Evolutionary conservation across 1,284 basidiomycete species (phyloP), one percentile per base, ranked within the genome.

Genomic region (Apiotrichum mycotoxinovorans): DNA sequence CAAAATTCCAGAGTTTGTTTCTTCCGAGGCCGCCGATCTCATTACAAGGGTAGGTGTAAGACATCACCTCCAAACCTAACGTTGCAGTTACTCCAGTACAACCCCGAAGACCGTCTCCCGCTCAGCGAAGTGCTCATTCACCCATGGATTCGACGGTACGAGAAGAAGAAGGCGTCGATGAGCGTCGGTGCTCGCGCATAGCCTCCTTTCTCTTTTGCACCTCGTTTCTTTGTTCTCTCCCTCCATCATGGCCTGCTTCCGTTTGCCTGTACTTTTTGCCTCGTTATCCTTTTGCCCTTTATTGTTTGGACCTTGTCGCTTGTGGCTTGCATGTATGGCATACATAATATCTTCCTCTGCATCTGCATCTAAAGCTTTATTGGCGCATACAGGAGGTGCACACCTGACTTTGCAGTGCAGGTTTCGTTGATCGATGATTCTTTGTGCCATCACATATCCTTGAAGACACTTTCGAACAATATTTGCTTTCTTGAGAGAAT

Each of bases 81-180:
- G 23, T 22, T n/a, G 20, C 70, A 97, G 94, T 84, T 98, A 10
- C 83, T 98, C 12, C 85, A 85, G 71, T 87, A 94, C 66, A 85
- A 92, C 34, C 91, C 95, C 0, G 83, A 88, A 67, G 84, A 89
- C 53, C 85, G 96, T 2, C 65, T 99, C 7, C 83, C 93, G 0
- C 82, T 98, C 12, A 76, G 79, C 1, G 86, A 95, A 26, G 95
- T 97, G 30, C 81, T 87, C 40, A 79, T 80, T 11, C 96, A 98
- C 70, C 92, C 94, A 11, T 99, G 96, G 95, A 88, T 99, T 62
- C 81, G 88, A 59, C 89, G 85, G 74, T 87, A 95, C 60, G 75
- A 79, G 63, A 75, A 74, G 68, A 69, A 70, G 44, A 65, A 62
- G 53, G 18, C 14, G 12, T 51, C 49, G 26, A 17, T 40, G 49